These are phyloP conservation scores for Trametes cubensis DNA, from an alignment of 768 basidiomycete species.

Conservation along the genomic window DNA sequence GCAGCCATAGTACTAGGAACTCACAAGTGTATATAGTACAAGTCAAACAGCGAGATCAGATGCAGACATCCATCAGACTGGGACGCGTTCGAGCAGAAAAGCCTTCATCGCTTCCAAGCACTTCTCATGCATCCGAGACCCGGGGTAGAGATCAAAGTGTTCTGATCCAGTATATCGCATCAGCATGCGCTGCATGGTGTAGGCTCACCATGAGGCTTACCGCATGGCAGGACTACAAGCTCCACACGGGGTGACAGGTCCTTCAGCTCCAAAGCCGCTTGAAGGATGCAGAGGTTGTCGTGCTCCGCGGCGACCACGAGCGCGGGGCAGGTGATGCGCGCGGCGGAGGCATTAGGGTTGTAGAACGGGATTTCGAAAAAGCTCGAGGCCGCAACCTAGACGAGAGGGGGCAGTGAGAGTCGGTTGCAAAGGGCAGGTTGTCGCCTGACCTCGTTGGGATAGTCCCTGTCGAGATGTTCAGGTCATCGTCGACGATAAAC, in stretches of 20 bases:
- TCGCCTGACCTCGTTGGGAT: constrained; percentile 19
- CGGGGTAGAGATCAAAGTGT: constrained; percentile 22
- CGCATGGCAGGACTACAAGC: neutral
- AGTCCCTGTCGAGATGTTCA: constrained; percentile 3
- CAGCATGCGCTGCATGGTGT: neutral
- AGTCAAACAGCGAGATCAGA: neutral
- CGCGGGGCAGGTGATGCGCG: constrained; percentile 17
- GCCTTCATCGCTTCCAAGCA: constrained; percentile 11
- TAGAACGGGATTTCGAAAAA: constrained; percentile 20
- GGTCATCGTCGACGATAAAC: neutral
- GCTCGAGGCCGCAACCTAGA: constrained; percentile 20
- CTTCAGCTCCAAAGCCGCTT: neutral
- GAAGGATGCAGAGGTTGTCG: constrained; percentile 16
- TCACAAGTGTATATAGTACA: no score
- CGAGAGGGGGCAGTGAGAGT: neutral
- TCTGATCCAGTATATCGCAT: neutral
- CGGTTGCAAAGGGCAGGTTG: neutral
- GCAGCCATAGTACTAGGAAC: no score
- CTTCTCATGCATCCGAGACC: neutral
- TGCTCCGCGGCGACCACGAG: constrained; percentile 11
- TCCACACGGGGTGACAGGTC: constrained; percentile 3
- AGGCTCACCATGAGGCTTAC: constrained; percentile 2
- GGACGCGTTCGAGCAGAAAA: constrained; percentile 8
- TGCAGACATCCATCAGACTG: neutral
- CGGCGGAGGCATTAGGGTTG: constrained; percentile 10